phyloP scores from a whole-genome alignment of 129 eudicot genomes.

The Glebionis coronaria region DNA sequence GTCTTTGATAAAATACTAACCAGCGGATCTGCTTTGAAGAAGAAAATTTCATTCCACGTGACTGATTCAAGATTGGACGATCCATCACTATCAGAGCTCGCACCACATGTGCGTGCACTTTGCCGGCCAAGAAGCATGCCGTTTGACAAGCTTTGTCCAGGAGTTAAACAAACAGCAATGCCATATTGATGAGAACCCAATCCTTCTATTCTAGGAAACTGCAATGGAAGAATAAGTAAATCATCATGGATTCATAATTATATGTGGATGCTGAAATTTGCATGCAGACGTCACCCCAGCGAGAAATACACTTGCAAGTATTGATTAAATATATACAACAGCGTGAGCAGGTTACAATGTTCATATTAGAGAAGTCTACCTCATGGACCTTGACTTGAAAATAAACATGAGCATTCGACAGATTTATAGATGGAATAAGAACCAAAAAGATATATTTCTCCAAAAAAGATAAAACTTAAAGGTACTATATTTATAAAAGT shows the following conservation, averaged over 20 bases:
- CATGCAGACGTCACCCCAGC: constrained; percentile 12
- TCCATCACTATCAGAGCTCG: constrained; percentile 36
- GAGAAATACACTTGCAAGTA: constrained; percentile 12
- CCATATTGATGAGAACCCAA: constrained; percentile 66
- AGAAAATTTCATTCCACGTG: constrained; percentile 89
- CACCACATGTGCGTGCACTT: constrained; percentile 83
- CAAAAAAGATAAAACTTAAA: too few species aligned
- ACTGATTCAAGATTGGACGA: constrained; percentile 59
- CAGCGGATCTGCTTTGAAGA: constrained; percentile 83
- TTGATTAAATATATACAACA: constrained; percentile 4
- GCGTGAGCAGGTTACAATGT: constrained; percentile 11
- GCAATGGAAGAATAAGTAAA: constrained; percentile 29
- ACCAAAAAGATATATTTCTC: too few species aligned
- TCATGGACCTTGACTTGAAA: too few species aligned
- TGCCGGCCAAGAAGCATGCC: constrained; percentile 55
- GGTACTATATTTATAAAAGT: too few species aligned
- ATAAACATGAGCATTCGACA: too few species aligned
- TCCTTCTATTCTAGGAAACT: constrained; percentile 63
- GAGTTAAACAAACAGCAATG: constrained; percentile 59
- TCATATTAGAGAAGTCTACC: background rate
- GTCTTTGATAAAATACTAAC: constrained; percentile 39
- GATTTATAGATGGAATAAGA: too few species aligned
- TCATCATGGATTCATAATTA: constrained; percentile 24
- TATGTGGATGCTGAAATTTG: constrained; percentile 15
- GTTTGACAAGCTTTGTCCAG: constrained; percentile 37